Evolutionary conservation across 2,329 filamentous ascomycete species (phyloP), one percentile per base, ranked within the genome.

Genomic region (Plenodomus tracheiphilus): DNA sequence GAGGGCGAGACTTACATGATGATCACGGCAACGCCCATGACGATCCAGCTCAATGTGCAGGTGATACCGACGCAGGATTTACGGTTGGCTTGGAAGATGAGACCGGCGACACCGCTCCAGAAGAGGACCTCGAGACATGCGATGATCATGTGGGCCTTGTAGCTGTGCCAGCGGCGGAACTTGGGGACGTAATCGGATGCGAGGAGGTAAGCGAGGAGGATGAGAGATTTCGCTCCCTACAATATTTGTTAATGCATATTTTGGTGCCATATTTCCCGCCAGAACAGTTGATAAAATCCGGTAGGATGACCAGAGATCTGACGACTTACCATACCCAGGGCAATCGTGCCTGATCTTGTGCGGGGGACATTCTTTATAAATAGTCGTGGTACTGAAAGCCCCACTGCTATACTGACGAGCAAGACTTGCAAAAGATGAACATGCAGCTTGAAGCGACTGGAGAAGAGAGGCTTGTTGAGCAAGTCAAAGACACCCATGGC

Each of bases 81-180:
- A 16, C 59, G 16, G 28, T 64, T 64, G 20, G 45, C 58, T 18
- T 57, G 50, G 9, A 65, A 51, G 13, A 54, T 45, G 2, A 75
- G 41, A 32, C 71, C 64, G 4, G 70, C 56, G 7, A 74, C 69
- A 4, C 64, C 70, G 15, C 64, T 63, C 75, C 76, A 78, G 54
- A 77, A 77, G 13, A 77, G 62, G 13, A 73, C 53, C 52, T 79
- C 75, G 15, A 77, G 57, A 39, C 52, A 62, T 58, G 74, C 75
- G 46, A 78, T 62, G 30, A 77, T 73, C 4, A 64, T 54, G 54
- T 75, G 69, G 4, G 74, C 74, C 58, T 76, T 78, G 5, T 72
- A 58, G 55, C 68, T 74, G 21, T 54, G 63, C 73, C 72, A 78
- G 46, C 61, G 65, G 11, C 61, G 49, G 43, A 76, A 65, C 1